Evolutionary conservation across 2,329 filamentous ascomycete genomes (phyloP), one percentile per base, ranked within the genome.

Genomic region (Alternaria infectoria): DNA sequence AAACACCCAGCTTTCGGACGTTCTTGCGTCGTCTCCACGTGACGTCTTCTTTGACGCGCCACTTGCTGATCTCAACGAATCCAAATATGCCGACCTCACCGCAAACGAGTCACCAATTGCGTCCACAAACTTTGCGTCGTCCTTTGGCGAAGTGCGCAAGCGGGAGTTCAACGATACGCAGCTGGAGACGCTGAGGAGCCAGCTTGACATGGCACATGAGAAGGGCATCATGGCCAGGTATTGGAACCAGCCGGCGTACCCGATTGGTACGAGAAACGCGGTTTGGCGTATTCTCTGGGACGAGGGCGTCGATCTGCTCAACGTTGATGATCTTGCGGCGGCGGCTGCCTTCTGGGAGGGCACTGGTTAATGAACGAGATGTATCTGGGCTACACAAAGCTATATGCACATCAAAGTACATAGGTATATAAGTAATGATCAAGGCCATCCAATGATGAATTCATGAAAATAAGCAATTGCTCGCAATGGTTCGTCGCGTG

Each of bases 41-140:
- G 62, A 88, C 73, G 86, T 87, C 65, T 91, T 90, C 82, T 89
- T 83, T 71, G 88, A 91, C 65, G 88, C 83, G 0, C 85, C 84
- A 5, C 80, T 89, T 4, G 77, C 82, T 0, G 69, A 79, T 0
- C 78, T 89, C 5, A 74, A 74, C 17, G 73, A 79, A 5, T 69
- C 79, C 1, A 68, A 79, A 17, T 83, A 81, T 61, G 64, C 73
- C 36, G 82, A 84, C 52, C 81, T 88, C 56, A 86, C 84, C 0
- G 69, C 75, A 0, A 69, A 79, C 17, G 81, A 88, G 40, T 83
- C 84, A 0, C 86, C 86, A 3, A 85, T 88, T 62, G 87, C 87
- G 2, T 85, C 83, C 8, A 85, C 85, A 0, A 80, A 83, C 56
- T 88, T 89, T 68, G 72, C 69, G 6, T 74, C 70, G 0, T 77